Evolutionary conservation across 2,329 filamentous ascomycete genomes (phyloP).

Genomic region (Penicillium sp.): DNA sequence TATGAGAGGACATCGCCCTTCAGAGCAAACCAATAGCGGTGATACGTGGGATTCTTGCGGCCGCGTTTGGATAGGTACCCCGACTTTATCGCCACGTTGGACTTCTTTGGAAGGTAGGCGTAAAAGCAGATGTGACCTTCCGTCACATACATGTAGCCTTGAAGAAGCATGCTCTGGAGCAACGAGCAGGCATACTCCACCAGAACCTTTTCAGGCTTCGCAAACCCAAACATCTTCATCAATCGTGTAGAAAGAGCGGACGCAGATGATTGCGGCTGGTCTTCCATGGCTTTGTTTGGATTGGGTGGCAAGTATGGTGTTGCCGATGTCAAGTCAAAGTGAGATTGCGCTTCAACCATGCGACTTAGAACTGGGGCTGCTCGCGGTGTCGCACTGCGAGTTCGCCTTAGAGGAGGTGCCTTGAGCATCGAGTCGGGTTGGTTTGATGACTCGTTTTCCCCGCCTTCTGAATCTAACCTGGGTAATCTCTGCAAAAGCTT

Average conservation of each 20-base stretch:
- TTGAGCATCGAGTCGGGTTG: slow-evolving; percentile 21
- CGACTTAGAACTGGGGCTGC: slow-evolving; percentile 72
- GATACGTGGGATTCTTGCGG: slow-evolving; percentile 81
- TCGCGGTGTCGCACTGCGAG: slow-evolving; percentile 45
- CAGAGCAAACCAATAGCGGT: slow-evolving; percentile 87
- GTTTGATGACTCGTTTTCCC: slow-evolving; percentile 26
- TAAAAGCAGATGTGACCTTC: slow-evolving; percentile 94
- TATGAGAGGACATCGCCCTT: slow-evolving; percentile 92
- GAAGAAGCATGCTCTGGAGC: slow-evolving; percentile 83
- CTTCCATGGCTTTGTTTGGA: slow-evolving; percentile 50
- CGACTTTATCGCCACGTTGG: slow-evolving; percentile 75
- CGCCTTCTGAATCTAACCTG: slow-evolving; percentile 48
- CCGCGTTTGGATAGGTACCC: slow-evolving; percentile 87
- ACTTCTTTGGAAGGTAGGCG: slow-evolving; percentile 92
- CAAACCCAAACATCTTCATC: slow-evolving; percentile 83
- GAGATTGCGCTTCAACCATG: slow-evolving; percentile 71
- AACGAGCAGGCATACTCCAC: slow-evolving; percentile 93
- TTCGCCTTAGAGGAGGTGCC: slow-evolving; percentile 23
- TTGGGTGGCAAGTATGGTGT: slow-evolving; percentile 23
- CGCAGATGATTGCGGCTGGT: slow-evolving; percentile 46
- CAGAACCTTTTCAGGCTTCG: slow-evolving; percentile 78
- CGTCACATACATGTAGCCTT: slow-evolving; percentile 96
- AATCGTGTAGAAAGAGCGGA: slow-evolving; percentile 68
- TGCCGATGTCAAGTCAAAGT: slow-evolving; percentile 46
- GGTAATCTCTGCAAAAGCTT: slow-evolving; percentile 62